Base-by-base conservation (phyloP, 768 basidiomycete genomes). In the Mrakia hoshinonis region DNA sequence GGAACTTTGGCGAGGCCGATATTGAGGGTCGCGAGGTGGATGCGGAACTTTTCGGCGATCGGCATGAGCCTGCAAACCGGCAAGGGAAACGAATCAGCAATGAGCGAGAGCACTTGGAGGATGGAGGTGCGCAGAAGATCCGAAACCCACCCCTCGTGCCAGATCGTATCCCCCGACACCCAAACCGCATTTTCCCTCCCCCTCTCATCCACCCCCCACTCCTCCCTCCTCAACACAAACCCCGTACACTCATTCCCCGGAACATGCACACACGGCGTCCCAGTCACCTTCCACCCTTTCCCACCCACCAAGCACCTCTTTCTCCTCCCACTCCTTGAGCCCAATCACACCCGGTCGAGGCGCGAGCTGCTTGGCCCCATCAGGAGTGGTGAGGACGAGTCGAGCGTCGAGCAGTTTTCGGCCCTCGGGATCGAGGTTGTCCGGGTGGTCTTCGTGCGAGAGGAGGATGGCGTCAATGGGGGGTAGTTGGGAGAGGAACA, bases 361-460 rank as follows among this genome's bases (percentile, higher is more conserved):
- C 6, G 54, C 54, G 15, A 55, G 54, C 26, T 55, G 3, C 7
- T 31, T 29, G 4, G 54, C 54, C 12, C 54, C 54, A 55, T 55
- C 54, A 24, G 54, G 54, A 4, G 54, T 55, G 24, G 54, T 55
- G n/a, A 55, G 26, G n/a, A 55, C 54, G 7, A 26, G 54, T 6
- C 54, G 15, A 3, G 4, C 54, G 15, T 55, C 54, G 22, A 55
- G 54, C 7, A 55, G 54, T 15, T 29, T n/a, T 31, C 54, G 54
- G 6, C 54, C 54, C 54, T 55, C 54, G 26, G 22, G 7, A 24
- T 55, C 54, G 3, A 55, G 54, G 26, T 55, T 55, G 24, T 55
- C 54, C 15, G 54, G n/a, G 54, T 55, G 54, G 15, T 55, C 54
- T 29, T 55, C 54, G 54, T 55, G 54, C 4, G 54, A 55, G 26